Conservation (phyloP, 345 rosid species). For the Linum trigynum region DNA sequence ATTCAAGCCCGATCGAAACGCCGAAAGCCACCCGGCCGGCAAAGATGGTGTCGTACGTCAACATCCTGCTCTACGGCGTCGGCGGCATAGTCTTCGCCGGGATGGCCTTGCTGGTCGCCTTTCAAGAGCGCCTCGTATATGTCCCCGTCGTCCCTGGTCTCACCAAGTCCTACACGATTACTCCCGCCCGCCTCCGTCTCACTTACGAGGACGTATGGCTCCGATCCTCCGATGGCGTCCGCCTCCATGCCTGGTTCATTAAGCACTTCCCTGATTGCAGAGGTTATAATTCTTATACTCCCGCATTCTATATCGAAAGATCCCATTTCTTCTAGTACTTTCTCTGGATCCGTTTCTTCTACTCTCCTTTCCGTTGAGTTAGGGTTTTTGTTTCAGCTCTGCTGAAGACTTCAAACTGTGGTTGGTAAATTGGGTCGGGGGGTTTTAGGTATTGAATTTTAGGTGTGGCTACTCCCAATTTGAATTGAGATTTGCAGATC, state of each 20-base stretch:
- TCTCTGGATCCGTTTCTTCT: background rate
- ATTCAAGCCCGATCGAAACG: slow-evolving; percentile 9
- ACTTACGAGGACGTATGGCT: slow-evolving; percentile 92
- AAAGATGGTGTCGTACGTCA: slow-evolving; percentile 67
- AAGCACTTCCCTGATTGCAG: slow-evolving; percentile 66
- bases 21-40: background rate
- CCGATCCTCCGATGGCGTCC: slow-evolving; percentile 79
- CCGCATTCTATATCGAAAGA: background rate
- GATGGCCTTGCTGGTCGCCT: slow-evolving; percentile 82
- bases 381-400: slow-evolving; percentile 18
- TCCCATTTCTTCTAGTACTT: background rate
- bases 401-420: background rate
- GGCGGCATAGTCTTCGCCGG: slow-evolving; percentile 87
- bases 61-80: slow-evolving; percentile 65
- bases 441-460: background rate
- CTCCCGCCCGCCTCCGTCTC: slow-evolving; percentile 76
- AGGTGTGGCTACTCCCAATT: background rate
- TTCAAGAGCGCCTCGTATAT: slow-evolving; percentile 90
- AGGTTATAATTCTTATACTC: slow-evolving; percentile 30
- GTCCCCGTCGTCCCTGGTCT: slow-evolving; percentile 93
- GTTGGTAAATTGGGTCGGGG: background rate
- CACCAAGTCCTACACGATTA: slow-evolving; percentile 71
- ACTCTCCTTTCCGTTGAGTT: slow-evolving; percentile 5
- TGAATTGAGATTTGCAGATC: background rate
- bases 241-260: slow-evolving; percentile 96